These are phyloP conservation scores for Entomophthora muscae DNA, from an alignment of 371 early-diverging fungal genomes.

Conservation along the genomic window DNA sequence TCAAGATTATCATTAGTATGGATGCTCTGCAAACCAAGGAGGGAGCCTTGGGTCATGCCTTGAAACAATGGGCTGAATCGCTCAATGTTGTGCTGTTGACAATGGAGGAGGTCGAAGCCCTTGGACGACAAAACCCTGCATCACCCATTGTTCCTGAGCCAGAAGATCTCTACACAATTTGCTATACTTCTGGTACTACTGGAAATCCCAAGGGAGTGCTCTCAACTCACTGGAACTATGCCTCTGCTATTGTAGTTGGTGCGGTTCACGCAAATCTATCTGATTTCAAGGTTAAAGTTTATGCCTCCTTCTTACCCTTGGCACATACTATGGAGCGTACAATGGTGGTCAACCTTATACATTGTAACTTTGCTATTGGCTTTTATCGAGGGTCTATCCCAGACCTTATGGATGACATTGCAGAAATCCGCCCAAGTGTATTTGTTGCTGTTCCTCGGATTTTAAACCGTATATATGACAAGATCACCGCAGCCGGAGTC, in stretches of 20 bases:
- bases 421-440: constrained; percentile 57
- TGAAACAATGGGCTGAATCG: constrained; percentile 27
- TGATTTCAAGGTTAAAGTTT: constrained; percentile 53
- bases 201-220: constrained; percentile 54
- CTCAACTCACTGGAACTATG: constrained; percentile 28
- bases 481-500: constrained; percentile 43
- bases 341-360: constrained; percentile 24
- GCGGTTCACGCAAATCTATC: constrained; percentile 17
- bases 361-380: constrained; percentile 43
- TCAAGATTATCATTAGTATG: constrained; percentile 63
- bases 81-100: constrained; percentile 26
- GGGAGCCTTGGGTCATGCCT: constrained; percentile 17
- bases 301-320: constrained; percentile 4
- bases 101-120: constrained; percentile 40
- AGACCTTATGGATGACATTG: constrained; percentile 62
- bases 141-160: constrained; percentile 21
- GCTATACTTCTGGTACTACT: constrained; percentile 89
- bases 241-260: constrained; percentile 17
- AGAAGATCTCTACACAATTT: constrained; percentile 65
- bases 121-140: constrained; percentile 18
- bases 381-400: constrained; percentile 71
- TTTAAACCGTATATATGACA: constrained; percentile 72
- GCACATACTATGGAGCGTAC: constrained; percentile 81
- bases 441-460: constrained; percentile 81
- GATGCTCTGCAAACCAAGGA: constrained; percentile 19